Evolutionary conservation across 2,329 filamentous ascomycete species (phyloP).

Genomic region (Diaporthe vaccinii): DNA sequence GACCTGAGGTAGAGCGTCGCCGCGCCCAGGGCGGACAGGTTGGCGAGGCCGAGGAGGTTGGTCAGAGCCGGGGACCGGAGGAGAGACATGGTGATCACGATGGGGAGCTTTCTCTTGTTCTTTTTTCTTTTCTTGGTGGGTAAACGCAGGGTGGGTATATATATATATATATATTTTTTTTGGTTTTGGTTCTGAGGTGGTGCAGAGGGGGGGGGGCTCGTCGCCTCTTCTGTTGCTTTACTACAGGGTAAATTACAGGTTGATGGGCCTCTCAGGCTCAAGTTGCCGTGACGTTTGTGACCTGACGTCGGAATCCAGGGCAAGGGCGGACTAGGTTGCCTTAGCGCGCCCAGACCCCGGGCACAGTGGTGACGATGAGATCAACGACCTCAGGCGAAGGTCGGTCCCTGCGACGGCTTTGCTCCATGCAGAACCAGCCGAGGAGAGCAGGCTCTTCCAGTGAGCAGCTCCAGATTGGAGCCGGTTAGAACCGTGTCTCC

Average conservation of each 20-base stretch:
- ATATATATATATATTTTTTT: not conserved
- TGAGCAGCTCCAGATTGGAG: not conserved
- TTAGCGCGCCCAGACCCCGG: constrained; percentile 14
- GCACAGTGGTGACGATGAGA: constrained; percentile 11
- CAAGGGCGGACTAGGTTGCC: constrained; percentile 18
- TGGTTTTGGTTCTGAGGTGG: not conserved
- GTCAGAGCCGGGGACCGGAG: constrained; percentile 34
- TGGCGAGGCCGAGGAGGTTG: constrained; percentile 29
- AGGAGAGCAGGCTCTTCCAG: not conserved
- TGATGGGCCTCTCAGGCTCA: not conserved
- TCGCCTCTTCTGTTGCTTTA: not conserved
- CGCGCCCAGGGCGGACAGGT: constrained; percentile 33
- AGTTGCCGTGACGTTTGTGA: constrained; percentile 5
- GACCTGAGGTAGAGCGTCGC: constrained; percentile 27
- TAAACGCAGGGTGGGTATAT: constrained; percentile 5
- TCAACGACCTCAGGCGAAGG: constrained; percentile 3
- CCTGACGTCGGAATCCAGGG: constrained; percentile 5
- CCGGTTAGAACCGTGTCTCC: not conserved
- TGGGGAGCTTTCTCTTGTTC: too few species aligned
- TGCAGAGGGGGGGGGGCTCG: not conserved
- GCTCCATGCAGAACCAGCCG: not conserved
- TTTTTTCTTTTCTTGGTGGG: not conserved
- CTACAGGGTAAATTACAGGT: not conserved
- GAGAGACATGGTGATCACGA: constrained; percentile 25
- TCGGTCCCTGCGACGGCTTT: not conserved